Percentiles rank a stretch among this genome's conserved stretches.
These are phyloP conservation scores for Sarcodon sp. DNA, from an alignment of 768 basidiomycete genomes.

Conservation along the genomic window DNA sequence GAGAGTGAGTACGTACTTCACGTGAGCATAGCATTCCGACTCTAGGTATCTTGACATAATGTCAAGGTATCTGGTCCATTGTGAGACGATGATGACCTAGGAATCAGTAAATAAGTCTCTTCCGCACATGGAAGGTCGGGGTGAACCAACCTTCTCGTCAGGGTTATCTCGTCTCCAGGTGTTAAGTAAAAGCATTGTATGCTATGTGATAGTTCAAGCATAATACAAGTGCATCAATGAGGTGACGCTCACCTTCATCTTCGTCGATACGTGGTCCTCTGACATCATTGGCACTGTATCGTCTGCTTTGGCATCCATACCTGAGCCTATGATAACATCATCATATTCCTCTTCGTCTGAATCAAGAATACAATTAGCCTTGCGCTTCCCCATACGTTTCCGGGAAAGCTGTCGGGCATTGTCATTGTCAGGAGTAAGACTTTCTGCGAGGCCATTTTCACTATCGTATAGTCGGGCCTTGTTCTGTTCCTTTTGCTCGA, in stretches of 20 bases:
- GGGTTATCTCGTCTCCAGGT: slow-evolving; percentile 32
- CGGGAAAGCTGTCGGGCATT: not conserved
- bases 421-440: slow-evolving; percentile 7
- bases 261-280: slow-evolving; percentile 55
- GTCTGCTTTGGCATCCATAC: slow-evolving; percentile 29
- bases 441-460: slow-evolving; percentile 17
- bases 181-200: slow-evolving; percentile 45
- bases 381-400: slow-evolving; percentile 15
- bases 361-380: slow-evolving; percentile 13
- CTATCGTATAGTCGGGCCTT: slow-evolving; percentile 12
- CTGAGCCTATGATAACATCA: slow-evolving; percentile 13
- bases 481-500: not conserved
- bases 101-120: not conserved
- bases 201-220: slow-evolving; percentile 15
- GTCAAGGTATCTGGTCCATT: slow-evolving; percentile 56
- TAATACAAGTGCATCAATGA: not conserved
- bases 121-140: not conserved
- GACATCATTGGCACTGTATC: slow-evolving; percentile 41
- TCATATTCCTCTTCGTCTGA: slow-evolving; percentile 20
- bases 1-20: slow-evolving; percentile 28
- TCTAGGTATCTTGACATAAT: slow-evolving; percentile 53
- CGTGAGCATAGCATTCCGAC: slow-evolving; percentile 35
- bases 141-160: slow-evolving; percentile 41
- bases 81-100: slow-evolving; percentile 53
- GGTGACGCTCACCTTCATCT: slow-evolving; percentile 46